phyloP scores from a whole-genome alignment of 1,139 yeast species.

The Hemisphaericaspora xylofermentans region DNA sequence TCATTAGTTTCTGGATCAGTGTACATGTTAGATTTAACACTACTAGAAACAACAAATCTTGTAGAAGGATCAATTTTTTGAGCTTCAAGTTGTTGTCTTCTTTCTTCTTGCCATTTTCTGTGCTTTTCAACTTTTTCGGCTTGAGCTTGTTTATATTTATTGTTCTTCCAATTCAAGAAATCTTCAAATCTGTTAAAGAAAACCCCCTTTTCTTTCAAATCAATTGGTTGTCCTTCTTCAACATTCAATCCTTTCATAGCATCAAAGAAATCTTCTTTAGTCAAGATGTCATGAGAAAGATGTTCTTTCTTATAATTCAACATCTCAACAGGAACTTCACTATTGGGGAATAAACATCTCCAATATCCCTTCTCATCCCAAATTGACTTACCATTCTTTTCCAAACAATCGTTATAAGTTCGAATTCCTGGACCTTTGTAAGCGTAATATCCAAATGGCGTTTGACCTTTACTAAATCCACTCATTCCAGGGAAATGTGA shows the following conservation, averaged over 20 bases:
- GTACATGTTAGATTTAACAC: conserved; percentile 44
- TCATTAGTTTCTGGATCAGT: conserved; percentile 54
- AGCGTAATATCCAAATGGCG: conserved; percentile 53
- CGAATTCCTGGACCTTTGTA: conserved; percentile 62
- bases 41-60: conserved; percentile 49
- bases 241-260: conserved; percentile 20
- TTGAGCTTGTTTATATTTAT: conserved; percentile 43
- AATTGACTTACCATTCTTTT: conserved; percentile 62
- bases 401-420: conserved; percentile 62
- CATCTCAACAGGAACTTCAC: conserved; percentile 38
- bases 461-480: conserved; percentile 17
- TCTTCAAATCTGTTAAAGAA: conserved; percentile 64
- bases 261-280: conserved; percentile 49
- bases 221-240: conserved; percentile 18
- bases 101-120: conserved; percentile 7
- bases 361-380: conserved; percentile 85
- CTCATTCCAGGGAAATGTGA: conserved; percentile 14
- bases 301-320: conserved; percentile 29
- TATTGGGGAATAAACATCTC: conserved; percentile 80
- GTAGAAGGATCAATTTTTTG: conserved; percentile 12
- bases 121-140: conserved; percentile 16
- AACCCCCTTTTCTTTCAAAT: conserved; percentile 40
- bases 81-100: conserved; percentile 7
- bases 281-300: conserved; percentile 34
- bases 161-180: conserved; percentile 65